Percentiles rank a stretch among this genome's conserved stretches.
phyloP scores from a whole-genome alignment of 257 asterid genomes.

The Penstemon davidsonii region DNA sequence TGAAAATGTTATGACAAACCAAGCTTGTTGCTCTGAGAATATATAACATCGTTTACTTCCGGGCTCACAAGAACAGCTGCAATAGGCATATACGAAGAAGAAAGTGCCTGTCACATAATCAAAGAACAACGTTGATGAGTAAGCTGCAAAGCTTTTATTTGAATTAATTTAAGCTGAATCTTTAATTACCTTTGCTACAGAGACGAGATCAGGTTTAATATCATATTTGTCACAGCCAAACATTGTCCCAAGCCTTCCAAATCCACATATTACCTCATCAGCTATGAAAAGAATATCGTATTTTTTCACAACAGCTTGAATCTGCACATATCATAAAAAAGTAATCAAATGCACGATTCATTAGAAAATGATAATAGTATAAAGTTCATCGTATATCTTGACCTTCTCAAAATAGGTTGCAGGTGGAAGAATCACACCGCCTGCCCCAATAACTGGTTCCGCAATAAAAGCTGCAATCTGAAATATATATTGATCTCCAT shows the following conservation, averaged over 20 bases:
- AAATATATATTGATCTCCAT: constrained; percentile 1
- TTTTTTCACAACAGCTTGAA: constrained; percentile 83
- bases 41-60: constrained; percentile 67
- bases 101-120: constrained; percentile 63
- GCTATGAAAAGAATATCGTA: constrained; percentile 87
- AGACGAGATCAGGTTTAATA: constrained; percentile 91
- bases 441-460: constrained; percentile 99
- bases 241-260: constrained; percentile 93
- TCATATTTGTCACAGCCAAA: constrained; percentile 90
- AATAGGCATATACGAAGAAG: constrained; percentile 93
- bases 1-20: constrained; percentile 45
- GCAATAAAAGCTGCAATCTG: constrained; percentile 98
- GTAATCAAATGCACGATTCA: too few relatives aligned
- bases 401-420: constrained; percentile 94
- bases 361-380: too few relatives aligned
- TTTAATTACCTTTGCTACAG: constrained; percentile 70
- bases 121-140: constrained; percentile 8
- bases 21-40: constrained; percentile 87
- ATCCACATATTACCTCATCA: constrained; percentile 96
- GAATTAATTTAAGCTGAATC: too few relatives aligned
- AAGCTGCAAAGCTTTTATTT: background rate
- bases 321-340: constrained; percentile 38
- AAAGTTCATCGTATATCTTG: background rate
- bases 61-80: constrained; percentile 96
- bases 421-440: constrained; percentile 94